These are phyloP conservation scores for Colletotrichum sp. DNA, from an alignment of 2,329 filamentous ascomycete species.

Conservation along the genomic window DNA sequence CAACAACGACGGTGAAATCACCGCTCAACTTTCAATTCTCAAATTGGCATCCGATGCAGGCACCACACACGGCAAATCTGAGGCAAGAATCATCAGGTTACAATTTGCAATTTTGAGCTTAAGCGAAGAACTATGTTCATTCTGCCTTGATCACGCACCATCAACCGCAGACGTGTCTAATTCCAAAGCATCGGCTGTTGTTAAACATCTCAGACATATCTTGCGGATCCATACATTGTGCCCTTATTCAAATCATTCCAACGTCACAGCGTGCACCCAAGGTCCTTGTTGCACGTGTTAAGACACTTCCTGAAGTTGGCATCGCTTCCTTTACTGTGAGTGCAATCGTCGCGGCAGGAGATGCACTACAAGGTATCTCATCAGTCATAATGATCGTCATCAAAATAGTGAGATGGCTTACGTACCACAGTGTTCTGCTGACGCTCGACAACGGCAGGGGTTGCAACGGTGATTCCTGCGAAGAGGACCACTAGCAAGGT, in stretches of 20 bases:
- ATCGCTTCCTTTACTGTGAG: not conserved
- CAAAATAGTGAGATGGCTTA: not conserved
- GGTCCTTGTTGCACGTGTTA: not conserved
- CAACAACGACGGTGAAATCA: no score
- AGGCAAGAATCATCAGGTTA: rapidly evolving
- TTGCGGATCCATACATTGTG: not conserved
- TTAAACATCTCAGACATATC: not conserved
- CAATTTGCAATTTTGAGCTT: not conserved
- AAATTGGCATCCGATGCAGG: no score
- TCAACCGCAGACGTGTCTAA: not conserved
- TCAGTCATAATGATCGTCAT: not conserved
- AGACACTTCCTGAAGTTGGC: not conserved
- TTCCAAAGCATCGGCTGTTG: not conserved
- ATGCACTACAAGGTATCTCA: not conserved
- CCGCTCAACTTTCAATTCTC: no score
- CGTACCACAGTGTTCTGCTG: not conserved
- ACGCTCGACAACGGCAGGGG: not conserved
- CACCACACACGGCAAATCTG: not conserved
- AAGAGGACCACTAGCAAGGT: not conserved
- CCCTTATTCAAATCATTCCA: not conserved
- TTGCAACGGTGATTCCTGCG: not conserved
- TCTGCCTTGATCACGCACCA: not conserved
- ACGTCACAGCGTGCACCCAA: not conserved
- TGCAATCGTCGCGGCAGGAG: not conserved
- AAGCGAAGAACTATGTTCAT: not conserved